phyloP scores from a whole-genome alignment of 148 eudicot genomes.

The Amaranthus palmeri region DNA sequence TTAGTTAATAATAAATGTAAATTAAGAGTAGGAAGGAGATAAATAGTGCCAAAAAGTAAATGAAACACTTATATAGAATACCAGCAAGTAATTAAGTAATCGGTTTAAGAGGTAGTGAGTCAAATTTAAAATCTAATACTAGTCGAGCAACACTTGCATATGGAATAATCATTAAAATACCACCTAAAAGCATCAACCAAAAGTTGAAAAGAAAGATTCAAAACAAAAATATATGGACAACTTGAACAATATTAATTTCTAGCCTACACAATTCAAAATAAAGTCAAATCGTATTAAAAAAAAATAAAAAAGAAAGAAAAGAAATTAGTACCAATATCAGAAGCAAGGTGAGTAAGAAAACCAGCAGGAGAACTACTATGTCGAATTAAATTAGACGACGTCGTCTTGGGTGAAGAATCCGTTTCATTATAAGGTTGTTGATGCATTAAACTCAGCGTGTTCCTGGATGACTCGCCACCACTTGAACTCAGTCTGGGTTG shows the following conservation, averaged over 20 bases:
- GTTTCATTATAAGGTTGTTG: slow-evolving; percentile 18
- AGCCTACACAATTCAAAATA: neutral
- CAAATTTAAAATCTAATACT: too few relatives aligned
- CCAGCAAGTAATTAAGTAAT: too few relatives aligned
- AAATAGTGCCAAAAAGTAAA: too few relatives aligned
- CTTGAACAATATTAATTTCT: slow-evolving; percentile 3
- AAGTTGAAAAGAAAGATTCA: neutral
- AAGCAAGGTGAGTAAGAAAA: slow-evolving; percentile 36
- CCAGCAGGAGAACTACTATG: slow-evolving; percentile 66
- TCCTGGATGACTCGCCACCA: slow-evolving; percentile 7
- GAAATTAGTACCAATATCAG: slow-evolving; percentile 32
- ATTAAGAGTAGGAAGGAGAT: too few relatives aligned
- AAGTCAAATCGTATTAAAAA: neutral
- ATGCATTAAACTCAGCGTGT: slow-evolving; percentile 17
- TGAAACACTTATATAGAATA: too few relatives aligned
- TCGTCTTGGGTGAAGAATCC: neutral
- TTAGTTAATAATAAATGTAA: too few relatives aligned
- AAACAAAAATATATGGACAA: neutral
- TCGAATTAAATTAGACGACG: slow-evolving; percentile 35
- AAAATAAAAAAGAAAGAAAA: neutral
- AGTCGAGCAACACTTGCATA: neutral
- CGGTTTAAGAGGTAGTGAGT: too few relatives aligned
- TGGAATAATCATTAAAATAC: neutral
- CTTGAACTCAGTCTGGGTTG: neutral
- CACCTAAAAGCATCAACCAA: neutral